Conservation (phyloP, 495 filamentous ascomycete genomes). For the Aspergillus funiculosus region DNA sequence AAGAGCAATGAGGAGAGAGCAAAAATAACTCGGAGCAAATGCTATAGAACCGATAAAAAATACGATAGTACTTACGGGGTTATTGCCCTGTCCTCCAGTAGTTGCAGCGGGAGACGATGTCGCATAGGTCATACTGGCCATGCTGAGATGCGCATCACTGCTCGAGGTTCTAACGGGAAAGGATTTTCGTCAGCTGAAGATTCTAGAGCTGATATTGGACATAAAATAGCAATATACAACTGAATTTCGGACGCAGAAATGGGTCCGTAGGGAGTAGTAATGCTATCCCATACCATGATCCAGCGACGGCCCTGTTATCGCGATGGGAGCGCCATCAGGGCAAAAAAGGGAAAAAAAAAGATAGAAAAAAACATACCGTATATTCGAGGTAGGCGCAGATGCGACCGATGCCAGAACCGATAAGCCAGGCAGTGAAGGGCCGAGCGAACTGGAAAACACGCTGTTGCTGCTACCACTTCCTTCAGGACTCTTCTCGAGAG, state of each 20-base stretch:
- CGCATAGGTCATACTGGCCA: slow-evolving; percentile 55
- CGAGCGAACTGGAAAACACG: slow-evolving; percentile 26
- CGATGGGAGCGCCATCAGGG: background rate
- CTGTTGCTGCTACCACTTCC: slow-evolving; percentile 22
- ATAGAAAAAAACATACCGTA: slow-evolving; percentile 56
- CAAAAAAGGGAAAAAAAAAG: too few species aligned
- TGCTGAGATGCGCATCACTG: slow-evolving; percentile 44
- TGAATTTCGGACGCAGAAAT: background rate
- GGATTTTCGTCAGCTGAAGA: slow-evolving; percentile 31
- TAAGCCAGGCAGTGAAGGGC: slow-evolving; percentile 51
- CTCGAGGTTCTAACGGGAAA: slow-evolving; percentile 41
- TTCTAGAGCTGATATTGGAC: slow-evolving; percentile 12
- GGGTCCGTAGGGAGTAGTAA: background rate
- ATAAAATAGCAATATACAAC: background rate
- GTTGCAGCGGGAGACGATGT: slow-evolving; percentile 64
- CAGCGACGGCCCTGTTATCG: background rate
- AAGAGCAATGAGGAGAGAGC: slow-evolving; percentile 15
- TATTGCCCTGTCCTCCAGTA: slow-evolving; percentile 58
- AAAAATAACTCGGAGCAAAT: slow-evolving; percentile 6
- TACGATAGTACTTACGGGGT: slow-evolving; percentile 55
- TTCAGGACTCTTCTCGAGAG: slow-evolving; percentile 23
- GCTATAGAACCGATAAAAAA: slow-evolving; percentile 3
- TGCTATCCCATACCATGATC: background rate
- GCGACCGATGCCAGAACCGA: slow-evolving; percentile 59
- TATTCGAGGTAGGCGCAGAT: slow-evolving; percentile 56